Conservation (phyloP, 2,329 filamentous ascomycete species). For the Fusarium ambrosium region DNA sequence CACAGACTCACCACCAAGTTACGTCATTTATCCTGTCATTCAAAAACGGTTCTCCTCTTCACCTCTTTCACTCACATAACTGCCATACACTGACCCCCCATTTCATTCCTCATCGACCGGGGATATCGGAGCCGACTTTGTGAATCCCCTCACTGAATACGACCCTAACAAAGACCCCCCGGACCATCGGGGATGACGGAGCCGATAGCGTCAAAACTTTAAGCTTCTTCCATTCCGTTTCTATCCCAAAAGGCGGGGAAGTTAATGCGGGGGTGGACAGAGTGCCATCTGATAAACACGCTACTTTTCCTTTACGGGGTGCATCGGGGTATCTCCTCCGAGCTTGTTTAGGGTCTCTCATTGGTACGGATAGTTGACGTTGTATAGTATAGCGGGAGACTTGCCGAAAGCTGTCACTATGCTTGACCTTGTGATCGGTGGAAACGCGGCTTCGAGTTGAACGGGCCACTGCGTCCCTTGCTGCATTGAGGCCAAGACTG, state of each 20-base stretch:
- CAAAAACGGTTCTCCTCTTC: too few species aligned
- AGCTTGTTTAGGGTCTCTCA: neutral
- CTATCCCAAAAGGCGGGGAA: neutral
- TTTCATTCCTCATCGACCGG: neutral
- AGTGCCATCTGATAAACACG: neutral
- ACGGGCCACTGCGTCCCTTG: neutral
- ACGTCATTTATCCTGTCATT: neutral
- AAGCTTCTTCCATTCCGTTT: constrained; percentile 1
- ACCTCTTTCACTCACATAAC: too few species aligned
- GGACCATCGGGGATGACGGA: neutral
- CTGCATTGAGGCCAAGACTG: neutral
- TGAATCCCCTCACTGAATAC: neutral
- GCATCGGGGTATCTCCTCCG: neutral
- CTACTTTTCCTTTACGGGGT: neutral
- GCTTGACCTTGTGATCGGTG: neutral
- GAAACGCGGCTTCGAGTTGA: neutral
- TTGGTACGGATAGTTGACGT: neutral
- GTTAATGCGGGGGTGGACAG: constrained; percentile 2
- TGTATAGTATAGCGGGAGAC: neutral
- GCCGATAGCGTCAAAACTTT: constrained; percentile 2
- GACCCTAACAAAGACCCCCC: neutral
- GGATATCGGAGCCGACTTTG: neutral
- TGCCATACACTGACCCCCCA: too few species aligned
- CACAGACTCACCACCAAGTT: neutral
- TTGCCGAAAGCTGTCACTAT: neutral